Base-by-base conservation (phyloP, 306 rosid genomes). In the Lathyrus sativus region DNA sequence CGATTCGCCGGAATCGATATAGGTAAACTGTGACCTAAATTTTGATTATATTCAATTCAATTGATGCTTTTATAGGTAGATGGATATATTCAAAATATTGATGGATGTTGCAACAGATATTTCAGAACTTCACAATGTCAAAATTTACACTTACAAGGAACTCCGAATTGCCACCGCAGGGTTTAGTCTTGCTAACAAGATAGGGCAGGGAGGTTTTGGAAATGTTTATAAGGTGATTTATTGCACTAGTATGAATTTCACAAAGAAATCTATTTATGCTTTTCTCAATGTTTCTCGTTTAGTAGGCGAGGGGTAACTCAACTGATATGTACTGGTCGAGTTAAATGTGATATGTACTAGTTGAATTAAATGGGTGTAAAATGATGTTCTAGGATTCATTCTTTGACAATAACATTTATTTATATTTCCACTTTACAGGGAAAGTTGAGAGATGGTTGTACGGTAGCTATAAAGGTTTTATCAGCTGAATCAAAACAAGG, bases 181-280 rank as follows among this genome's bases (percentile, higher is more conserved):
- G 77, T 90, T 90, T 70, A 77, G 85, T 65, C 38, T 35, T 2
- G 80, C 67, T 55, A 85, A 84, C 69, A 87, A 82, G 80, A 83
- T 90, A 70, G 96, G 95, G 48, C 79, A 87, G 74, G 96, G 96
- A 55, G 96, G 96, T 71, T 91, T 91, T 78, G 97, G 97, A 71
- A 79, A 84, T 2, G 97, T 91, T 72, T 89, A 87, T 83, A 89
- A 89, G 97, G 97, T 91, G 65, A 73, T 55, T 91, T 58, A 71
- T 59, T 37, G 18, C 66, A 24, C 2, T 24, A 50, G 42, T 61
- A 55, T 71, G 37, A 26, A 35, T 43, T 61, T 48, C 46, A 57
- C 50, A 19, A 42, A 65, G 38, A 66, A 42, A 11, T 42, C 2
- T 12, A 31, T 49, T 42, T 8, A 24, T 51, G 58, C 64, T 38